Evolutionary conservation across 2,329 filamentous ascomycete genomes (phyloP).

Genomic region (Alternaria sp.): DNA sequence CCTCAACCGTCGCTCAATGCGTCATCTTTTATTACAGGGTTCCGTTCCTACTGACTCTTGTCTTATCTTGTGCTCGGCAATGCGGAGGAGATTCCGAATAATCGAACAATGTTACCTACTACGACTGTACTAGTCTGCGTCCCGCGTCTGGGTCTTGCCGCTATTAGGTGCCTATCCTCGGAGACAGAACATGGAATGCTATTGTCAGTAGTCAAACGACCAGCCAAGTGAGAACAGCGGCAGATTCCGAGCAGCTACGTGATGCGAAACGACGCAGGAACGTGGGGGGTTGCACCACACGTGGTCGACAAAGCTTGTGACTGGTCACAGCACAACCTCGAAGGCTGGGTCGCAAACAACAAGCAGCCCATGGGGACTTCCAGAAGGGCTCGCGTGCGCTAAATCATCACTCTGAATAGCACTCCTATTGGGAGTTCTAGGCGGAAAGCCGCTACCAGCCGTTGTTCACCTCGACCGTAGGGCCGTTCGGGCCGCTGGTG

Average conservation of each 20-base stretch:
- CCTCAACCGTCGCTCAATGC: neutral
- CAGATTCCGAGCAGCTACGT: neutral
- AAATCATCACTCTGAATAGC: neutral
- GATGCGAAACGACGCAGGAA: slow-evolving; percentile 1
- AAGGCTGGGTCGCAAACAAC: slow-evolving; percentile 2
- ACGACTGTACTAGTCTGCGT: slow-evolving; percentile 9
- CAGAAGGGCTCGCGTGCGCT: neutral
- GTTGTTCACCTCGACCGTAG: slow-evolving; percentile 3
- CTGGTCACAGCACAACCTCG: neutral
- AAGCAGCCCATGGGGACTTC: slow-evolving; percentile 10
- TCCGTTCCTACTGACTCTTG: slow-evolving; percentile 1
- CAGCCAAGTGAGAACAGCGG: neutral
- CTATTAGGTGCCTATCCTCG: slow-evolving; percentile 9
- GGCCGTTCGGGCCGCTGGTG: slow-evolving; percentile 12
- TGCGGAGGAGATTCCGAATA: slow-evolving; percentile 22
- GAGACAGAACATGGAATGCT: slow-evolving; percentile 5
- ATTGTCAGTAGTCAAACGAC: slow-evolving; percentile 6
- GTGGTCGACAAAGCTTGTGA: slow-evolving; percentile 1
- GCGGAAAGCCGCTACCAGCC: slow-evolving; percentile 2
- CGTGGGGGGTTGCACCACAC: slow-evolving; percentile 14
- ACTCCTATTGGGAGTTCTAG: slow-evolving; percentile 2
- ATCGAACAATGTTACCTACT: slow-evolving; percentile 14
- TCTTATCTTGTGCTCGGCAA: slow-evolving; percentile 19
- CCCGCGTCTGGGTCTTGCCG: neutral
- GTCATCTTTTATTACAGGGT: neutral